Base-by-base conservation (phyloP, 208 protist genomes). In the Borovskyia barvae region DNA sequence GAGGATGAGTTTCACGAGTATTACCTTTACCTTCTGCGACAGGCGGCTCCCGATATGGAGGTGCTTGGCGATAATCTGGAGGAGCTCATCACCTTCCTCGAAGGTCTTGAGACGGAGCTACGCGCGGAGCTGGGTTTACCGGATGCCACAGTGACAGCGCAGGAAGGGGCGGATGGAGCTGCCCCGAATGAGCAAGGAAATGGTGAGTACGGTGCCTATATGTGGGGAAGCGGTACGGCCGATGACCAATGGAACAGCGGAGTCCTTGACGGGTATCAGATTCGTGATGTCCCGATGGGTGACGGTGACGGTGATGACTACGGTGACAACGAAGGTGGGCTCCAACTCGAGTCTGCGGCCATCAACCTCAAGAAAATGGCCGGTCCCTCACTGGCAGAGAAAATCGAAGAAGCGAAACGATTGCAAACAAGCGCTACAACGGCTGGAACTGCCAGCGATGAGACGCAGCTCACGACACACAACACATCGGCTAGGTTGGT, bases 1-100 rank as follows among this genome's bases (percentile, higher is more conserved):
- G 84, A 87, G 35, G 73, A 95, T 54, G 77, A 88, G 48, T 93
- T 80, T 55, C 90, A 95, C 74, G 82, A 72, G 59, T 95, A 91
- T 59, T 95, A 95, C 64, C 69, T 95, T 11, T 91, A 84, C 64
- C 65, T 93, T 11, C 69, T 95, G 32, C 75, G 77, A 5, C 65
- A 87, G 43, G 73, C 77, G 12, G 86, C 80, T 22, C 90, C 90
- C 3, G 72, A 90, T 42, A 54, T 95, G 57, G 82, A 93, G 40
- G 73, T 92, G 7, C 75, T 95, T 24, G 90, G 90, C 33, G 86
- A 95, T 66, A 77, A 92, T 52, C 43, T 92, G 7, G 86, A 93
- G 36, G 82, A 95, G 61, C 70, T 95, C 26, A 73, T 88, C 24
- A 66, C 49, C 20, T 93, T 86, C 55, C 67, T 95, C 3, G 63